Conservation (phyloP, 495 filamentous ascomycete species). For the Hyaloscypha finlandica region DNA sequence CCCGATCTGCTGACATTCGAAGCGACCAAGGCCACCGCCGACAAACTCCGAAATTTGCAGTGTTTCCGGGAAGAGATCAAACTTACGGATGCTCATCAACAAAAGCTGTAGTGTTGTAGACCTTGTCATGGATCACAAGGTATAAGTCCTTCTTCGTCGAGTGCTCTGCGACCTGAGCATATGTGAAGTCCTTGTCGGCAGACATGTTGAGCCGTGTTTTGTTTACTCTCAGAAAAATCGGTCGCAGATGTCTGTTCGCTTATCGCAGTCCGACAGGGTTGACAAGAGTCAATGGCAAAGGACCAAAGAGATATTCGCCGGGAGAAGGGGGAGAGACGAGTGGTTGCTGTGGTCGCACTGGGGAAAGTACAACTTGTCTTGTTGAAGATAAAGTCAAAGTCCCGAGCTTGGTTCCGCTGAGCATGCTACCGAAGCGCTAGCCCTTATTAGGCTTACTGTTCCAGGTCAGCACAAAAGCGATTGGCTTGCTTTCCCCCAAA, state of each 20-base stretch:
- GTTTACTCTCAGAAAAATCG: background rate
- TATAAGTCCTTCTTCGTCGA: constrained; percentile 95
- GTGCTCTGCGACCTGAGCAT: constrained; percentile 82
- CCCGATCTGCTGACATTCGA: background rate
- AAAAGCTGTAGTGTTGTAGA: constrained; percentile 88
- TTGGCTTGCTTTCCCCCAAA: background rate
- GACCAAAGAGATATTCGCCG: constrained; percentile 2
- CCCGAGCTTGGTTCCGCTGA: background rate
- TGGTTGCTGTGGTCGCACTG: background rate
- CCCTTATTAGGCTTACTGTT: background rate
- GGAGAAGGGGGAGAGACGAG: background rate
- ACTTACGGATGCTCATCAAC: constrained; percentile 99
- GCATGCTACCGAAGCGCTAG: background rate
- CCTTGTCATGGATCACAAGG: constrained; percentile 91
- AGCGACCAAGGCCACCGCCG: background rate
- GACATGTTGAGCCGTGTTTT: constrained; percentile 55
- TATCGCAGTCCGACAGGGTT: background rate
- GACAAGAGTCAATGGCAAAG: background rate
- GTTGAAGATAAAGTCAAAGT: background rate
- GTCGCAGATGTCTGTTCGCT: background rate
- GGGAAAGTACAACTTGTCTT: constrained; percentile 1
- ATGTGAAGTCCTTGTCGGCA: constrained; percentile 64
- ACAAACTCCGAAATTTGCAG: background rate
- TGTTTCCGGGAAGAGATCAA: constrained; percentile 10
- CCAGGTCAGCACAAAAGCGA: background rate